Base-by-base conservation (phyloP, 2,329 filamentous ascomycete genomes). In the Fusarium sp. region DNA sequence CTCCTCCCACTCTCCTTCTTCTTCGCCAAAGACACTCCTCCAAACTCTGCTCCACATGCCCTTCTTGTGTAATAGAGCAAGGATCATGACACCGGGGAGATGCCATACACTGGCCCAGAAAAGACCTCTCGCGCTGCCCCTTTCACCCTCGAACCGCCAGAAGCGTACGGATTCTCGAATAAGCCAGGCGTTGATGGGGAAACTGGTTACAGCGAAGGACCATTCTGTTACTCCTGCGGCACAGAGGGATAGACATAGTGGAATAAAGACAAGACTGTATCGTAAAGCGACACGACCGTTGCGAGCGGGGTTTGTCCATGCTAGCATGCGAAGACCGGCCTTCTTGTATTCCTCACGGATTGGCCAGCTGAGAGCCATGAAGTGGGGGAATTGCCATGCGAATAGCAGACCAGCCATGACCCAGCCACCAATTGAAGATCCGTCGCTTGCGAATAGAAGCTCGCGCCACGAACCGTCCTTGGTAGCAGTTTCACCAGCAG, bases 91-190 rank as follows among this genome's bases (percentile, higher is more conserved):
- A 27, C 91, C 92, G 0, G 96, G 96, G 50, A 99, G 80, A 82
- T 98, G 95, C 96, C 95, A 98, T 12, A 99, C 94, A 79, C 94
- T 97, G 3, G 96, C 95, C 96, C 96, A 99, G 80, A 99, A 99
- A 55, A 99, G 81, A 0, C 91, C 91, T 59, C 94, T 88, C 4
- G 96, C 95, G 20, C 88, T 93, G 4, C 95, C 95, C 73, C 91
- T 90, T 67, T 91, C 88, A 15, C 95, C 95, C 75, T 94, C 89
- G 29, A 88, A 83, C 68, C 87, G 88, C 91, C 92, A 97, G 82
- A 98, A 98, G 40, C 86, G 85, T 74, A 93, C 88, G 0, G 95
- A 94, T 80, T 97, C 91, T 57, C 89, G 87, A 11, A 90, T 85
- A 73, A 99, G 88, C 96, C 96, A 99, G 32, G 86, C 84, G 78